Evolutionary conservation across 2,329 filamentous ascomycete genomes (phyloP).

Genomic region (Exophiala dermatitidis): DNA sequence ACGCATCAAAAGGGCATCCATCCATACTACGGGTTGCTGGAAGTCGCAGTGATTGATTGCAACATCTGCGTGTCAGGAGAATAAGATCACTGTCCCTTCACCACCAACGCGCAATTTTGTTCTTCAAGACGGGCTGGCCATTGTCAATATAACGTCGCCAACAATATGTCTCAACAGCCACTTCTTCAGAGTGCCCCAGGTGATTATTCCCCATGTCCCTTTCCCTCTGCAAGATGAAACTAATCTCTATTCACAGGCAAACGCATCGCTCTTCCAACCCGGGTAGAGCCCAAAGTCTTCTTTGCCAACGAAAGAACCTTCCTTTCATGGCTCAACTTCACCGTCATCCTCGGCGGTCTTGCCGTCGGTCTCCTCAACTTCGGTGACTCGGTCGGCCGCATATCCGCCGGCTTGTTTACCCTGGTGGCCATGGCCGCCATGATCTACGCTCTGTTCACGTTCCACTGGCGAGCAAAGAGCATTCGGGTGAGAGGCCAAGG

Average conservation of each 20-base stretch:
- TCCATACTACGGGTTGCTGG: too few species aligned
- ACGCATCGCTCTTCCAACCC: slow-evolving; percentile 93
- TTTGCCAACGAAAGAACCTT: slow-evolving; percentile 99
- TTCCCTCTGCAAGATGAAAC: slow-evolving; percentile 1
- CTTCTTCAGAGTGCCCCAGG: slow-evolving; percentile 90
- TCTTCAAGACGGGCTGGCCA: not conserved
- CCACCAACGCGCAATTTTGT: too few species aligned
- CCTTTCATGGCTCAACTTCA: slow-evolving; percentile 99
- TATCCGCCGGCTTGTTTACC: slow-evolving; percentile 89
- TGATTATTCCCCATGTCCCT: slow-evolving; percentile 39
- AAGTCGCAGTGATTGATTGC: too few species aligned
- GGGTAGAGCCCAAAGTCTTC: slow-evolving; percentile 99
- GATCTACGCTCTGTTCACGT: slow-evolving; percentile 89
- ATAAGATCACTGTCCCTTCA: too few species aligned
- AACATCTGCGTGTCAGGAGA: too few species aligned
- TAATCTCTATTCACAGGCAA: slow-evolving; percentile 58
- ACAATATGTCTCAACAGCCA: slow-evolving; percentile 86
- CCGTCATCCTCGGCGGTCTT: slow-evolving; percentile 91
- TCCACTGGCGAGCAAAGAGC: slow-evolving; percentile 93
- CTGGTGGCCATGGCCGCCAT: slow-evolving; percentile 90
- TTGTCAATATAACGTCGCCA: slow-evolving; percentile 3
- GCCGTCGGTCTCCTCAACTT: slow-evolving; percentile 98
- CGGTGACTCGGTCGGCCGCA: slow-evolving; percentile 86
- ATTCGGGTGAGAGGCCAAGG: slow-evolving; percentile 87
- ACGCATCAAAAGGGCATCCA: not conserved